phyloP scores from a whole-genome alignment of 257 asterid species.

The Striga asiatica region DNA sequence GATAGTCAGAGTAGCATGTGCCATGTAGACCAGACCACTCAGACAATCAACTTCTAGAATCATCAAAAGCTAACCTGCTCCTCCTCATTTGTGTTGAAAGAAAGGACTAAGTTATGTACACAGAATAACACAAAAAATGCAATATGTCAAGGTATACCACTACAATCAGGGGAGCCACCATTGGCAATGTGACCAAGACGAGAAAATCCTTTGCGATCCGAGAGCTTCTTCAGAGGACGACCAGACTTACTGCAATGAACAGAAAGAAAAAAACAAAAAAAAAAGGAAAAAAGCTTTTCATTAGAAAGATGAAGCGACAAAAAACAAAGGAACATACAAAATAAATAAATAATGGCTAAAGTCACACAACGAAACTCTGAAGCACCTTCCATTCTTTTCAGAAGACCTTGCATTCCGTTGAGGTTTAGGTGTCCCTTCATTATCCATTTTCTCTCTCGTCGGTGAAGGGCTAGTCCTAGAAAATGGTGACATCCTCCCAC shows the following conservation, averaged over 20 bases:
- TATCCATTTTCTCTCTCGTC: slow-evolving; percentile 60
- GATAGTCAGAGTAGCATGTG: no score
- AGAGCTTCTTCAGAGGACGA: slow-evolving; percentile 77
- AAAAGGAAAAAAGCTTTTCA: no score
- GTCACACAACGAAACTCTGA: slow-evolving; percentile 12
- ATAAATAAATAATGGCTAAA: not conserved
- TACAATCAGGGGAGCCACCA: slow-evolving; percentile 85
- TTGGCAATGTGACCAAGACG: slow-evolving; percentile 62
- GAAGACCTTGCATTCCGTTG: slow-evolving; percentile 51
- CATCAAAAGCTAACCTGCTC: no score
- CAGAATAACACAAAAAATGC: not conserved
- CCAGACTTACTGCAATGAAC: slow-evolving; percentile 81
- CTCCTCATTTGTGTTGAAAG: no score
- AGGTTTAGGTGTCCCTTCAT: slow-evolving; percentile 51
- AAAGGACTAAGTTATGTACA: no score
- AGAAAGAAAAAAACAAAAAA: slow-evolving; percentile 16
- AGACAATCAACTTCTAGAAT: no score
- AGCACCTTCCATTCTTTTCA: slow-evolving; percentile 85
- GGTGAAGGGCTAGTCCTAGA: slow-evolving; percentile 85
- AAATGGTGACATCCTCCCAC: slow-evolving; percentile 71
- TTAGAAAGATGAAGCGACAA: slow-evolving; percentile 17
- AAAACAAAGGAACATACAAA: slow-evolving; percentile 9
- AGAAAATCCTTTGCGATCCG: slow-evolving; percentile 83
- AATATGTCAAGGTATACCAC: slow-evolving; percentile 35
- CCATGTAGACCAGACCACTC: no score